Percentiles rank a stretch among this genome's conserved stretches.
Evolutionary conservation across 768 basidiomycete genomes (phyloP).

Genomic region (Lactarius vividus): DNA sequence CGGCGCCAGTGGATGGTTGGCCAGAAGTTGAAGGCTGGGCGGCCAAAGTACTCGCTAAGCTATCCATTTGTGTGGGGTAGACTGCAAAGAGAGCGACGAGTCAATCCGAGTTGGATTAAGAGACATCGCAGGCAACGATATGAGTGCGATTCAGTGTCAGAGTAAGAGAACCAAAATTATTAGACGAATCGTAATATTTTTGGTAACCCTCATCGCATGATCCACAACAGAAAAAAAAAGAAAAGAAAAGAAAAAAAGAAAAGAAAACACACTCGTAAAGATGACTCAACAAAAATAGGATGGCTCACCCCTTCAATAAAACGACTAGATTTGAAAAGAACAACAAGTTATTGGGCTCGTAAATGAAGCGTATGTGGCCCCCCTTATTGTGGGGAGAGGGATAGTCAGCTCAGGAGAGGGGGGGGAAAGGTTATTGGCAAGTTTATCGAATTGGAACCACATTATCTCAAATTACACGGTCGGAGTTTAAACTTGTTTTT

Average conservation of each 20-base stretch:
- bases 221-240: not conserved
- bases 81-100: not conserved
- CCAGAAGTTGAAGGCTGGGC: constrained; percentile 17
- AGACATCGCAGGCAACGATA: not conserved
- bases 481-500: constrained; percentile 21
- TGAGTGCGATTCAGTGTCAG: not conserved
- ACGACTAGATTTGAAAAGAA: not conserved
- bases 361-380: constrained; percentile 8
- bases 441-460: constrained; percentile 17
- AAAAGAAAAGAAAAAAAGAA: not conserved
- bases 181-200: constrained; percentile 23
- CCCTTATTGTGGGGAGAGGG: constrained; percentile 14
- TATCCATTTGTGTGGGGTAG: constrained; percentile 16
- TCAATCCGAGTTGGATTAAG: not conserved
- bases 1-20: constrained; percentile 3
- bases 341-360: not conserved
- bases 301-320: constrained; percentile 14
- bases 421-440: constrained; percentile 18
- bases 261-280: not conserved
- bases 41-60: constrained; percentile 12
- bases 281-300: constrained; percentile 15
- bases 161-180: constrained; percentile 2
- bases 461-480: constrained; percentile 24
- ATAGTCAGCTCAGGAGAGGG: not conserved
- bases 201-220: constrained; percentile 20